Evolutionary conservation across 2,329 filamentous ascomycete genomes (phyloP), one percentile per base, ranked within the genome.

Genomic region (Phyllosticta capitalensis): DNA sequence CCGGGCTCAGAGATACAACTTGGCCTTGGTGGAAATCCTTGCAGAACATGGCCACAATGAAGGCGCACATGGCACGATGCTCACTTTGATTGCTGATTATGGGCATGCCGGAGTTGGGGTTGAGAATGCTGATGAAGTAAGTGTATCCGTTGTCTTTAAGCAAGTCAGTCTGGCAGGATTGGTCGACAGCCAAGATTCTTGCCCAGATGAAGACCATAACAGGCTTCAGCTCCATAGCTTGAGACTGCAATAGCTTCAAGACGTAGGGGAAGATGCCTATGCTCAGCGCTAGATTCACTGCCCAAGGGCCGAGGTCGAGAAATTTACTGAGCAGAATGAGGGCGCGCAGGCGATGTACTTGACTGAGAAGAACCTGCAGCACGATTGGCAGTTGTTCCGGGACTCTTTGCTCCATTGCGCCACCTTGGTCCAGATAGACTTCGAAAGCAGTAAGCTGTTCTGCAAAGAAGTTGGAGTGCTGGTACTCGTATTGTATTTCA

Each of bases 171-270:
- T 99, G 94, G 68, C 94, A 96, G 1, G 89, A 90, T 61, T 94
- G 86, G 69, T 99, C 94, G 5, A 99, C 94, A 7, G 94, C 94
- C 64, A 99, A 83, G 51, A 99, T 90, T 54, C 94, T 84, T 5
- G 94, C 92, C 94, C 94, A 99, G 63, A 99, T 99, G 73, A 97
- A 99, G 5, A 99, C 92, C 94, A 99, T 97, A 62, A 97, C 92
- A 0, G 94, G 92, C 69, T 97, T 97, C 63, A 99, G 77, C 72
- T 99, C 94, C 53, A 90, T 83, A 0, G 94, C 94, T 53, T 95
- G 92, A 4, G 94, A 97, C 72, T 99, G 94, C 19, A 99, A 78
- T 24, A 99, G 79, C 74, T 99, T 99, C 33, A 99, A 78, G n/a
- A 99, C 94, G 69, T 99, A 99, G 0, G 94, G 94, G 73, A 99